phyloP scores from a whole-genome alignment of 108 stramenopile species.

The Nitzschia sp. region DNA sequence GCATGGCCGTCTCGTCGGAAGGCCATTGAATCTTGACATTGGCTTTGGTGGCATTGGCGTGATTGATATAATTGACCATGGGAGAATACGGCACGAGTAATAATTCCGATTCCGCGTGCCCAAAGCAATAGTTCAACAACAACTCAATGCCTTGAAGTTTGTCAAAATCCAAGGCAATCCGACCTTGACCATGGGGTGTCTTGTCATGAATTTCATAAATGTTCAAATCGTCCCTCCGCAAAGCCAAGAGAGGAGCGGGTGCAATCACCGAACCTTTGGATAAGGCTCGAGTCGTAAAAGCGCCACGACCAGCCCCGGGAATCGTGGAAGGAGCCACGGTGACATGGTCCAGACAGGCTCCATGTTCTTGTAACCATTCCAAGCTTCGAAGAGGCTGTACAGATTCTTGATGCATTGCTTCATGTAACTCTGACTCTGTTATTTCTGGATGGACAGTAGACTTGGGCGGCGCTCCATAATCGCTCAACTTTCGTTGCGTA shows the following conservation, averaged over 20 bases:
- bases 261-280: slow-evolving; percentile 31
- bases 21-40: slow-evolving; percentile 30
- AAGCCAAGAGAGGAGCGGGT: slow-evolving; percentile 41
- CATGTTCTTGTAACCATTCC: slow-evolving; percentile 51
- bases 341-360: slow-evolving; percentile 52
- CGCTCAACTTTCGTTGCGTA: neutral
- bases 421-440: neutral
- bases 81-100: slow-evolving; percentile 55
- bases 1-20: slow-evolving; percentile 24
- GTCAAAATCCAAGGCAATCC: slow-evolving; percentile 35
- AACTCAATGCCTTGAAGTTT: slow-evolving; percentile 12
- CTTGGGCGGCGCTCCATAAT: neutral
- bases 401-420: neutral
- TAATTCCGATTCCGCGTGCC: slow-evolving; percentile 60
- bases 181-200: neutral
- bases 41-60: slow-evolving; percentile 10
- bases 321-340: slow-evolving; percentile 22
- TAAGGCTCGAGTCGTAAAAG: slow-evolving; percentile 36
- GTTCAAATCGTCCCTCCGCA: slow-evolving; percentile 27
- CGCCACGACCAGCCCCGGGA: slow-evolving; percentile 43
- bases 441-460: neutral
- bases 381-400: neutral
- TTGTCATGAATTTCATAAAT: slow-evolving; percentile 1
- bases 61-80: slow-evolving; percentile 28
- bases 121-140: slow-evolving; percentile 62